Base-by-base conservation (phyloP, 768 basidiomycete genomes). In the Termitomyces sp. region DNA sequence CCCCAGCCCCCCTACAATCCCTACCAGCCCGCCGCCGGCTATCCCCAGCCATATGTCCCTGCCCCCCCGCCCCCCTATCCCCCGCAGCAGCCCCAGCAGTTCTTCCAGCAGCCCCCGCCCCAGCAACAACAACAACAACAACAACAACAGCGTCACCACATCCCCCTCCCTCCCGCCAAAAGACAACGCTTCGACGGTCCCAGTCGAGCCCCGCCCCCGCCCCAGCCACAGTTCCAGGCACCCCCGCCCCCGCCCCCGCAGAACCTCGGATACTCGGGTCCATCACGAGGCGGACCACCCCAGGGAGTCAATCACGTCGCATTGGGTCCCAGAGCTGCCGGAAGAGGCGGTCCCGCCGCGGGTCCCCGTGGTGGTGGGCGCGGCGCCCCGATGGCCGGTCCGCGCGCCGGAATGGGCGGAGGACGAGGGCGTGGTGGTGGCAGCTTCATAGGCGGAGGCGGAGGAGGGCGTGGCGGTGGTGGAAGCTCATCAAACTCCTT, bases 131-230 rank as follows among this genome's bases (percentile, higher is more conserved):
- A 73, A 40, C 75, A 73, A 53, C 80, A 72, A 31, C 78, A 75
- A 55, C 76, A 73, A 40, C 75, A 73, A 53, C 80, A 72, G 61
- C 80, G 73, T 47, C 82, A 77, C 32, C 82, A 81, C 49, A 60
- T 78, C 51, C 75, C 86, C 10, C 77, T 87, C n/a, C 95, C 95
- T 9, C 94, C 95, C 3, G 93, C 93, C 1, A 97, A 97, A 70
- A 79, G 95, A 53, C 92, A 87, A 63, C 83, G 93, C 42, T 95
- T 95, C 66, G 95, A 96, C 68, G 87, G 86, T 5, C 89, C 78
- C 43, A 77, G 75, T 62, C 77, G 79, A 49, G 79, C 79, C 55
- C 77, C 80, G 29, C 81, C 76, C n/a, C 81, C 82, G 5, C 81
- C 79, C 38, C 89, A 79, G 62, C 85, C 86, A 3, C 88, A 87